Evolutionary conservation across 805 yeast genomes (phyloP), one percentile per base, ranked within the genome.

Genomic region (Suhomyces tanzawaensis): DNA sequence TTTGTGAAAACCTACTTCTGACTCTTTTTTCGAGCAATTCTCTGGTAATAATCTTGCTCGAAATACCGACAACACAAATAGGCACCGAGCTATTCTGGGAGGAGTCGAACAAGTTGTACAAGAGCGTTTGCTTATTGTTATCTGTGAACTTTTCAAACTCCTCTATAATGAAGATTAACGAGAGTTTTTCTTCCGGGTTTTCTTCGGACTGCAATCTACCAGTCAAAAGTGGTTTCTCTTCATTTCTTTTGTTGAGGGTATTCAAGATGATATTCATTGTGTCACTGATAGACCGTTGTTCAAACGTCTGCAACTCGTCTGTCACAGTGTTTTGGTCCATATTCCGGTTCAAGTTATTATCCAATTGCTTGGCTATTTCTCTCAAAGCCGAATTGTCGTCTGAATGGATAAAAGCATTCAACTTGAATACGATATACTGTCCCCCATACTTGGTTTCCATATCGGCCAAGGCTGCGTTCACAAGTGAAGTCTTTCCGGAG

Each of bases 1-100:
- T 66, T 54, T 91, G 96, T 13, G 93, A 81, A 57, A 90, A 93
- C 46, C 99, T 67, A 40, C 95, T 82, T 48, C 88, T 75, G 1
- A 93, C 98, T 51, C 99, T 73, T 54, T 91, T 93, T 54, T 93
- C 99, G 32, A 93, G 66, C 49, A 79, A 70, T 49, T 91, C 97
- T 34, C 90, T 70, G 0, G 88, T 74, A 4, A 85, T 86, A 34
- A 87, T 68, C 37, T 82, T 80, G 1, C 90, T 74, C 1, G 95
- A 81, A 9, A 83, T 61, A 2, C 98, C 97, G 32, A 93, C 59
- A 4, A 91, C 85, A 36, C 93, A 76, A 4, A 90, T 79, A 1
- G 96, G 95, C 2, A 77, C 71, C 2, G 76, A 70, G 14, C 79
- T 72, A 40, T 64, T 73, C 53, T 88, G 95, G 2, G 95, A 81